These are phyloP conservation scores for Leccinum obscurum DNA, from an alignment of 768 basidiomycete species.

Conservation along the genomic window DNA sequence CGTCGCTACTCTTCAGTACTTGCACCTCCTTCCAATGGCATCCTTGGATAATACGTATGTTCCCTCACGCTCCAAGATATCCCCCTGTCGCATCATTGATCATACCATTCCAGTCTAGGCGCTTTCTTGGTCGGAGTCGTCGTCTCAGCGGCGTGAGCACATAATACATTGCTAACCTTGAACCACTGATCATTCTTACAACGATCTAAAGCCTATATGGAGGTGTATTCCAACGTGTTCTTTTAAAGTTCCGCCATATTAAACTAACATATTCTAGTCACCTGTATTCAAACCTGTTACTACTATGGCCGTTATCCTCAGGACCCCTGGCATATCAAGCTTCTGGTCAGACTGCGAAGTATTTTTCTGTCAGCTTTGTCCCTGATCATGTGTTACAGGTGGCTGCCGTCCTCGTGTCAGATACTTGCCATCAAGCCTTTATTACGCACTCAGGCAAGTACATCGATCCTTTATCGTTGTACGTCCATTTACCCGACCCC, in stretches of 20 bases:
- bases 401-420: constrained; percentile 50
- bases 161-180: constrained; percentile 5
- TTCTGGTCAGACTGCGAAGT: constrained; percentile 39
- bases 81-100: neutral
- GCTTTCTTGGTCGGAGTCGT: constrained; percentile 56
- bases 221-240: constrained; percentile 34
- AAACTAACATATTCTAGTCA: constrained; percentile 40
- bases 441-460: constrained; percentile 53
- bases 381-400: constrained; percentile 39
- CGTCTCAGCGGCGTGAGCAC: constrained; percentile 50
- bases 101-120: constrained; percentile 42
- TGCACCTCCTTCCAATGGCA: constrained; percentile 13
- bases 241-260: neutral
- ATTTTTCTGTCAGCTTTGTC: neutral
- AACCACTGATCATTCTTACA: neutral
- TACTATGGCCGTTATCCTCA: constrained; percentile 51
- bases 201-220: constrained; percentile 45
- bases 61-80: neutral
- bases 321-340: constrained; percentile 52
- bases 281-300: constrained; percentile 56
- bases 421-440: constrained; percentile 56
- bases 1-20: neutral
- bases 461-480: neutral
- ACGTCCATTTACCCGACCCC: neutral
- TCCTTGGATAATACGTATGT: constrained; percentile 41